phyloP scores from a whole-genome alignment of 2,329 filamentous ascomycete species.

The Sphaerulina populicola region DNA sequence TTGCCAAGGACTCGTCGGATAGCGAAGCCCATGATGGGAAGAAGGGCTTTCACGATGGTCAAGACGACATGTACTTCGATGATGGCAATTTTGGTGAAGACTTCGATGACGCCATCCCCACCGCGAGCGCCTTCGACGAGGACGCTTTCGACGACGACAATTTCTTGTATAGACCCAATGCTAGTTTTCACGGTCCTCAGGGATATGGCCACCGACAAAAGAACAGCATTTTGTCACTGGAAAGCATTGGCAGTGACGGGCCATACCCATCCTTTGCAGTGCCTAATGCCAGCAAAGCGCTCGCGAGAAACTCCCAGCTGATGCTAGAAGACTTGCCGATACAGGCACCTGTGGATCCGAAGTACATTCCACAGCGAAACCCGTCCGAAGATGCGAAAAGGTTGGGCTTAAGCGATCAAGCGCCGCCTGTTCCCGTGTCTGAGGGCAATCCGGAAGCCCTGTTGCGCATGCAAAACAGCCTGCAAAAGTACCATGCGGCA shows the following conservation, averaged over 20 bases:
- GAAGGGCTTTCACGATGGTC: constrained; percentile 1
- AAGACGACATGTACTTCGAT: constrained; percentile 34
- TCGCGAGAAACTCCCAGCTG: constrained; percentile 24
- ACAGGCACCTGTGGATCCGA: constrained; percentile 24
- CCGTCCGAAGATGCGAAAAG: constrained; percentile 30
- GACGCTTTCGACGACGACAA: constrained; percentile 32
- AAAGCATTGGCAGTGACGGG: constrained; percentile 21
- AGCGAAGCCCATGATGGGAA: background rate
- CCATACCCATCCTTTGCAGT: constrained; percentile 31
- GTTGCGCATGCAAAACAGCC: constrained; percentile 47
- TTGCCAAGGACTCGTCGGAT: background rate
- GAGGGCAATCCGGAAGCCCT: constrained; percentile 26
- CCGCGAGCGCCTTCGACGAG: constrained; percentile 28
- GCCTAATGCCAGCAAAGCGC: constrained; percentile 23
- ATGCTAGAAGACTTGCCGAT: constrained; percentile 29
- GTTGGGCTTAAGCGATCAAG: constrained; percentile 29
- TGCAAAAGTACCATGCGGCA: constrained; percentile 72
- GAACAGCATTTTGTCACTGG: constrained; percentile 11
- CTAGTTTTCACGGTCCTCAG: constrained; percentile 8
- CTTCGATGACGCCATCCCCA: constrained; percentile 13
- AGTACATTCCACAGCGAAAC: constrained; percentile 29
- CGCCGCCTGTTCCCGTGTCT: constrained; percentile 47
- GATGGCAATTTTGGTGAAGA: constrained; percentile 32
- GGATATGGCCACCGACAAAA: constrained; percentile 19
- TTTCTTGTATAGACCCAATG: constrained; percentile 19